phyloP scores from a whole-genome alignment of 345 rosid genomes.

The Arabis alpina region DNA sequence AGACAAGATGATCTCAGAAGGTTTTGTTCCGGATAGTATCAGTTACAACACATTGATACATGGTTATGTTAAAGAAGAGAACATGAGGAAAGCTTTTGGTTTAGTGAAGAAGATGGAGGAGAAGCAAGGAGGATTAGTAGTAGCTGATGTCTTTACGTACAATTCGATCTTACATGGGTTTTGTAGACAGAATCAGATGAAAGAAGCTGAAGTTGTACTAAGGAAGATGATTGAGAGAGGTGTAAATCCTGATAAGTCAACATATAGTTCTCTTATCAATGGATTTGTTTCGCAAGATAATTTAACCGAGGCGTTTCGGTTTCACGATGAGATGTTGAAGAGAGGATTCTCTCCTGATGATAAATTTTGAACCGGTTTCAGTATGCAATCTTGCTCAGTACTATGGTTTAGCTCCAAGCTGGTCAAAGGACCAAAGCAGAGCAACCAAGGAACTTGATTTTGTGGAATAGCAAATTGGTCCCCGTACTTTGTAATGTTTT shows the following conservation, averaged over 20 bases:
- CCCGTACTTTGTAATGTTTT: neutral
- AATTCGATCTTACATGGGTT: conserved; percentile 71
- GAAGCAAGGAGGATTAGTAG: conserved; percentile 47
- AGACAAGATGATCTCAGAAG: conserved; percentile 60
- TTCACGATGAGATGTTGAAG: conserved; percentile 83
- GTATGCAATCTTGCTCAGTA: no score
- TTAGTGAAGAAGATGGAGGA: conserved; percentile 70
- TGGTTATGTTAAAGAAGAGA: conserved; percentile 69
- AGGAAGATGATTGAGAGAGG: conserved; percentile 73
- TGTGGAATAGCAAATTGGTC: conserved; percentile 10
- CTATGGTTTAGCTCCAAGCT: no score
- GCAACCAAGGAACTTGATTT: conserved; percentile 1
- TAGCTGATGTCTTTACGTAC: conserved; percentile 63
- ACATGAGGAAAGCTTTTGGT: conserved; percentile 66
- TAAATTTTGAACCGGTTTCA: conserved; percentile 44
- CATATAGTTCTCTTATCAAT: conserved; percentile 75
- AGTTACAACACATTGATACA: conserved; percentile 69
- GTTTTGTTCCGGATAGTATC: conserved; percentile 62
- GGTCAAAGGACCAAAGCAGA: no score
- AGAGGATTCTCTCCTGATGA: conserved; percentile 87
- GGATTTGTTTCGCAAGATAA: conserved; percentile 75
- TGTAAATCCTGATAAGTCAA: conserved; percentile 63
- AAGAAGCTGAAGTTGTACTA: conserved; percentile 63
- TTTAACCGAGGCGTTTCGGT: conserved; percentile 77
- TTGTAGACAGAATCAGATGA: conserved; percentile 77